These are phyloP conservation scores for Dichotomocladium elegans DNA, from an alignment of 371 early-diverging fungal species.

Conservation along the genomic window DNA sequence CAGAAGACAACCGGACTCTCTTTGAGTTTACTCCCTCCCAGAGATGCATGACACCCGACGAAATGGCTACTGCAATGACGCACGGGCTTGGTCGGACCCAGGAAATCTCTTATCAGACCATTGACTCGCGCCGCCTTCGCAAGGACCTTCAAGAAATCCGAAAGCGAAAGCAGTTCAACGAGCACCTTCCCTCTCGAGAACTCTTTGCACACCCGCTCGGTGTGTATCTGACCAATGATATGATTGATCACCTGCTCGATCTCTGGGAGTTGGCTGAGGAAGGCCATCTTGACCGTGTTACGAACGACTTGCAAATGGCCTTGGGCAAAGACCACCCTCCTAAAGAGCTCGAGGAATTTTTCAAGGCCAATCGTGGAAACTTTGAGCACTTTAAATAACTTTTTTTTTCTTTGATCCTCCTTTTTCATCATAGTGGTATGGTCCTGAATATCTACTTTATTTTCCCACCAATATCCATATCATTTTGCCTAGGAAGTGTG, in stretches of 20 bases:
- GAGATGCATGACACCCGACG: background rate
- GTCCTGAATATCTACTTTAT: no score
- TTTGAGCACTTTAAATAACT: conserved; percentile 5
- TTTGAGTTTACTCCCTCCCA: conserved; percentile 15
- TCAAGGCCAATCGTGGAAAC: conserved; percentile 28
- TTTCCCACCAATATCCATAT: no score
- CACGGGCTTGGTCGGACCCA: conserved; percentile 14
- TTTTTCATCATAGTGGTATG: no score
- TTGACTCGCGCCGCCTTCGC: conserved; percentile 10
- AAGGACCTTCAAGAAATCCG: conserved; percentile 17
- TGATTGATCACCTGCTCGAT: conserved; percentile 21
- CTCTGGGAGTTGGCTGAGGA: conserved; percentile 17
- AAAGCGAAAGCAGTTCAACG: conserved; percentile 17
- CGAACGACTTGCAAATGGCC: conserved; percentile 23
- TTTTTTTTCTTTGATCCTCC: no score
- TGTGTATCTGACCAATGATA: conserved; percentile 16
- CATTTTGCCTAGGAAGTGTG: no score
- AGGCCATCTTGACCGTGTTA: conserved; percentile 13
- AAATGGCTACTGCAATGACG: conserved; percentile 18
- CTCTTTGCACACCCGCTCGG: conserved; percentile 20
- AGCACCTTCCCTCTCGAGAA: conserved; percentile 6
- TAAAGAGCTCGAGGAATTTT: conserved; percentile 18
- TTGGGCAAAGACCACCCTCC: conserved; percentile 20
- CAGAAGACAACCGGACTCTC: conserved; percentile 9
- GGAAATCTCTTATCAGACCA: conserved; percentile 9